Evolutionary conservation across 805 yeast genomes (phyloP).

Genomic region (Diddensiella transvaalensis): DNA sequence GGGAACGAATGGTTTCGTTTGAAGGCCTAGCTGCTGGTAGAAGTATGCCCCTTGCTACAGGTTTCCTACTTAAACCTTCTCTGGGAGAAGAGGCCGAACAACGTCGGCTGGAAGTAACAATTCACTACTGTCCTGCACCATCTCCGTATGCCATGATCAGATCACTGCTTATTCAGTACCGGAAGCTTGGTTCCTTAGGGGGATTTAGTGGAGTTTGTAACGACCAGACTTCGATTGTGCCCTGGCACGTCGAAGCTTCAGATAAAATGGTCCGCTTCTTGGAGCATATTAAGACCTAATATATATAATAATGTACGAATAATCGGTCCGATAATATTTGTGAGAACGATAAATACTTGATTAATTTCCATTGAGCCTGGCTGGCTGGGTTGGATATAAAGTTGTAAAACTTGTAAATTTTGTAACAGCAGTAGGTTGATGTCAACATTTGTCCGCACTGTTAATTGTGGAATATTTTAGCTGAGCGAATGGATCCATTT

Average conservation of each 20-base stretch:
- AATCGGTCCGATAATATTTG: background rate
- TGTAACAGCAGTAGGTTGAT: no score
- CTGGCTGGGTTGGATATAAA: no score
- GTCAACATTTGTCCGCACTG: no score
- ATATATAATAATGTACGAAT: background rate
- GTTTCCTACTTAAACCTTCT: slow-evolving; percentile 23
- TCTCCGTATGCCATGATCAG: slow-evolving; percentile 27
- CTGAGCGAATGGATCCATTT: no score
- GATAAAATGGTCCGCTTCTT: slow-evolving; percentile 25
- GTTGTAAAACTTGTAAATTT: no score
- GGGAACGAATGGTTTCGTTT: slow-evolving; percentile 17
- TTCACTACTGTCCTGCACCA: slow-evolving; percentile 26
- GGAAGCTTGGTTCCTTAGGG: slow-evolving; percentile 36
- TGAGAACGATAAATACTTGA: no score
- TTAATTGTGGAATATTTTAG: no score
- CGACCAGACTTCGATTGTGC: slow-evolving; percentile 29
- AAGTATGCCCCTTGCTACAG: slow-evolving; percentile 11
- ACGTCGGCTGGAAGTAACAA: slow-evolving; percentile 23
- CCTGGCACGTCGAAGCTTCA: slow-evolving; percentile 40
- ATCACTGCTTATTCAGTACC: slow-evolving; percentile 35
- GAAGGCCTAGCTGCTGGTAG: slow-evolving; percentile 1
- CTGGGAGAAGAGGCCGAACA: slow-evolving; percentile 4
- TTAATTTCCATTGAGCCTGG: no score
- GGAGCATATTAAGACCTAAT: slow-evolving; percentile 4
- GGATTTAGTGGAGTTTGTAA: slow-evolving; percentile 34